Evolutionary conservation across 1,284 basidiomycete genomes (phyloP).

Genomic region (Irpex lacteus): DNA sequence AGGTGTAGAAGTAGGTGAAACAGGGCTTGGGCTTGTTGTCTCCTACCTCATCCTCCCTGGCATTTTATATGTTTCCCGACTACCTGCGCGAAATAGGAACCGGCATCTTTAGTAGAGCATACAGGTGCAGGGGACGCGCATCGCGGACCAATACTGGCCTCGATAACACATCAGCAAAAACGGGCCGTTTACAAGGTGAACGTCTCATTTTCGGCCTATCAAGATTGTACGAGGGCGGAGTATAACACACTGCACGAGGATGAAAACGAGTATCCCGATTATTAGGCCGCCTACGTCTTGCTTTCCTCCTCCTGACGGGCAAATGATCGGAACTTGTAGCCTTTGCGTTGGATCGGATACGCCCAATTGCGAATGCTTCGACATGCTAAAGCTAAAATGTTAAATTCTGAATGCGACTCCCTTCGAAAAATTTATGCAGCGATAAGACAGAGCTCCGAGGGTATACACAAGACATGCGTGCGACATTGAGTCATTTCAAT

Average conservation of each 20-base stretch:
- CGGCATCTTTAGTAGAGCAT: conserved; percentile 7
- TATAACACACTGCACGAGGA: conserved; percentile 21
- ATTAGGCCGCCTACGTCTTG: neutral
- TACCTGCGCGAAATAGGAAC: conserved; percentile 5
- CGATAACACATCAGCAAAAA: conserved; percentile 32
- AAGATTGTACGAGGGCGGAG: conserved; percentile 29
- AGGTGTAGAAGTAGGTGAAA: conserved; percentile 16
- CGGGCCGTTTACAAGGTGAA: conserved; percentile 25
- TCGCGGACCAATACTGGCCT: conserved; percentile 11
- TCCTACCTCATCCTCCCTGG: neutral
- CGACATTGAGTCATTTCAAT: neutral
- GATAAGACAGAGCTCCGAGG: neutral
- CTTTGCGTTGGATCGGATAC: conserved; percentile 16
- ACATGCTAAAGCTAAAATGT: conserved; percentile 35
- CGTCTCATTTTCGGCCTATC: conserved; percentile 27
- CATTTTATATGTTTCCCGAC: conserved; percentile 10
- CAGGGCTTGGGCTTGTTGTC: conserved; percentile 10
- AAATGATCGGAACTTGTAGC: conserved; percentile 27
- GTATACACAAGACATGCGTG: neutral
- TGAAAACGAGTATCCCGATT: conserved; percentile 10
- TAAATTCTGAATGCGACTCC: conserved; percentile 22
- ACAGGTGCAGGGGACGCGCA: conserved; percentile 12
- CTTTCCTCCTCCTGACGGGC: conserved; percentile 12
- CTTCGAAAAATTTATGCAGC: neutral
- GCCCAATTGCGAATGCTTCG: conserved; percentile 19